These are phyloP conservation scores for Gymnopilus junonius DNA, from an alignment of 768 basidiomycete species.

Conservation along the genomic window DNA sequence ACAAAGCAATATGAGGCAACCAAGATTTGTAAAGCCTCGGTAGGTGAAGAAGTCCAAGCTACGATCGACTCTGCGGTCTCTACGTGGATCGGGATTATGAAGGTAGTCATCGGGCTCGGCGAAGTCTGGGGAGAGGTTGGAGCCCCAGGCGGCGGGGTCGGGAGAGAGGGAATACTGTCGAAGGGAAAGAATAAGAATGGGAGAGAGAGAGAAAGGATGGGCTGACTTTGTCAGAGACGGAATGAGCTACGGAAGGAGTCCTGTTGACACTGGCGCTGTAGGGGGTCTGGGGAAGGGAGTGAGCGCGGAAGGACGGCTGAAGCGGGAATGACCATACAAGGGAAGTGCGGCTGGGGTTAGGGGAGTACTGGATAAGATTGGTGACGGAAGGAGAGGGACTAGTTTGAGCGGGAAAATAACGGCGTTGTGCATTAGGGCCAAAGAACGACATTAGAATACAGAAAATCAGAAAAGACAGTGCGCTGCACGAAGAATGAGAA, in stretches of 20 bases:
- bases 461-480: constrained; percentile 13
- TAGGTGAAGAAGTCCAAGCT: constrained; percentile 57
- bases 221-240: constrained; percentile 64
- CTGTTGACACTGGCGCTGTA: constrained; percentile 16
- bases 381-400: constrained; percentile 53
- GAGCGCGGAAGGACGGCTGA: background rate
- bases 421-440: constrained; percentile 43
- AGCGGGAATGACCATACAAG: constrained; percentile 37
- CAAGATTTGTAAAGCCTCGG: constrained; percentile 73
- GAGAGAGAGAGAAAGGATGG: background rate
- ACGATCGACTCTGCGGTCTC: constrained; percentile 59
- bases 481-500: constrained; percentile 5
- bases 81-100: constrained; percentile 73
- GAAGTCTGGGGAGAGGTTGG: constrained; percentile 60
- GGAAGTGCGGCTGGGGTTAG: constrained; percentile 40
- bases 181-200: constrained; percentile 1
- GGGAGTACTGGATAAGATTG: constrained; percentile 46
- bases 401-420: constrained; percentile 39
- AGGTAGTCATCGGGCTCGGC: constrained; percentile 70
- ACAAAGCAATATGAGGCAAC: constrained; percentile 64
- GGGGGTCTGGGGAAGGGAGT: constrained; percentile 7
- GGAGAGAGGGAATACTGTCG: constrained; percentile 72
- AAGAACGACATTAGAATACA: constrained; percentile 34
- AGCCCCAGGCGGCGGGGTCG: constrained; percentile 75
- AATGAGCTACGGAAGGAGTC: constrained; percentile 25